These are phyloP conservation scores for Pestalotiopsis fici DNA, from an alignment of 2,329 filamentous ascomycete species.

Conservation along the genomic window DNA sequence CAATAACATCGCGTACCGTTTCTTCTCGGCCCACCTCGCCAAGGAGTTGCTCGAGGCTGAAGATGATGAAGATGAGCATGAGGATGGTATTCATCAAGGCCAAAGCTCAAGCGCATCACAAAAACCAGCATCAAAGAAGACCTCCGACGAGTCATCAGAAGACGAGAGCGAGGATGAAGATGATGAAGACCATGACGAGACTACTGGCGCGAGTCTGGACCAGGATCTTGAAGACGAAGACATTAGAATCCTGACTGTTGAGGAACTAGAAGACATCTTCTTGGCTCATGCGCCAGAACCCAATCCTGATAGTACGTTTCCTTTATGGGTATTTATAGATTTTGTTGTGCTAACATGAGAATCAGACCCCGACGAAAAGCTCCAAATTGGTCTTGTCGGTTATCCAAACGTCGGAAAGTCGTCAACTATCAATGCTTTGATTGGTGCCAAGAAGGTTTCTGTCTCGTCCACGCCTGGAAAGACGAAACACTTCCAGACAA, in stretches of 20 bases:
- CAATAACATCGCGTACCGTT: conserved; percentile 84
- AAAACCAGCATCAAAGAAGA: conserved; percentile 28
- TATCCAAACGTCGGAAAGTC: conserved; percentile 99
- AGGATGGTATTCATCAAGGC: conserved; percentile 37
- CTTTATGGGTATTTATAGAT: not conserved
- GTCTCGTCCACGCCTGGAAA: conserved; percentile 97
- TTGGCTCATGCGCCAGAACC: conserved; percentile 70
- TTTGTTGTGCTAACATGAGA: not conserved
- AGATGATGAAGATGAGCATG: conserved; percentile 52
- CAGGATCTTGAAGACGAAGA: conserved; percentile 51
- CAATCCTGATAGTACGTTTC: conserved; percentile 47
- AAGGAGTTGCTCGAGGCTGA: conserved; percentile 83
- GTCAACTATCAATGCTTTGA: conserved; percentile 98
- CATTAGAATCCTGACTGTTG: conserved; percentile 84
- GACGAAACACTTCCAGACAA: conserved; percentile 99
- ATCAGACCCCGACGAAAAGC: conserved; percentile 60
- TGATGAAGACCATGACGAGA: conserved; percentile 25
- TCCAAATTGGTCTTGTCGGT: conserved; percentile 89
- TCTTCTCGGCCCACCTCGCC: conserved; percentile 92
- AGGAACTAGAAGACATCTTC: conserved; percentile 90
- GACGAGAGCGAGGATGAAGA: conserved; percentile 20
- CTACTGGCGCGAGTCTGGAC: conserved; percentile 36
- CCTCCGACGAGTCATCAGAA: conserved; percentile 22
- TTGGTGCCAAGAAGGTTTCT: conserved; percentile 97
- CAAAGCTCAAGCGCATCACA: conserved; percentile 28